Conservation (phyloP, 2,329 filamentous ascomycete species). For the Fusarium sp. region DNA sequence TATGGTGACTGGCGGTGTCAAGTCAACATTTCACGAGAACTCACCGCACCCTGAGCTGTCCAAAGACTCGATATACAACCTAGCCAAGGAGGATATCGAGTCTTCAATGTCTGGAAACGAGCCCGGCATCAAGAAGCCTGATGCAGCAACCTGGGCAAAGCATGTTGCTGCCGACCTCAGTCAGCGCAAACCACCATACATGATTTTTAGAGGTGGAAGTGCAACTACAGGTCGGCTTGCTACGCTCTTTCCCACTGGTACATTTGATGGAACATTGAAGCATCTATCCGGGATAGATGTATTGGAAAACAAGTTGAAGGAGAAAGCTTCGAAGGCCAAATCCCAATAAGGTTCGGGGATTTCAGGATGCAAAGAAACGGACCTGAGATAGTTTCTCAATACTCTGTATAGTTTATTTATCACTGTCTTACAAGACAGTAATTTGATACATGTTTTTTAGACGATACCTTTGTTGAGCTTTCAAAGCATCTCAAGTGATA, state of each 20-base stretch:
- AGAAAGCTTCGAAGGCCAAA: neutral
- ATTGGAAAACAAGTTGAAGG: constrained; percentile 28
- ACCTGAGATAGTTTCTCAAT: too few species aligned
- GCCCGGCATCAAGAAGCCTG: constrained; percentile 1
- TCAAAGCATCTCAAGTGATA: too few species aligned
- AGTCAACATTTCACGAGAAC: constrained; percentile 39
- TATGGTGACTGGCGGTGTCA: constrained; percentile 46
- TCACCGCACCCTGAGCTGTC: constrained; percentile 7
- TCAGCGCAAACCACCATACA: constrained; percentile 30
- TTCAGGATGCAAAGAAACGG: too few species aligned
- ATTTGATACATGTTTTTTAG: too few species aligned
- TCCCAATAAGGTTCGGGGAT: neutral
- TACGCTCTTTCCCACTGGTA: constrained; percentile 27
- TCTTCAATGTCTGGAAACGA: constrained; percentile 16
- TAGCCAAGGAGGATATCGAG: constrained; percentile 37
- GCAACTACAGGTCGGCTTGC: constrained; percentile 18
- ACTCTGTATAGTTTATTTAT: too few species aligned
- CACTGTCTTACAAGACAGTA: too few species aligned
- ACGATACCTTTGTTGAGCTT: too few species aligned
- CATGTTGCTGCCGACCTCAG: constrained; percentile 38
- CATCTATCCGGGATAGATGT: constrained; percentile 33
- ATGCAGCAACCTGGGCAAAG: constrained; percentile 27
- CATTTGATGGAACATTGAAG: constrained; percentile 22
- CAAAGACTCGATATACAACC: constrained; percentile 30
- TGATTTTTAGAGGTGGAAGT: constrained; percentile 25